These are phyloP conservation scores for Telfairia occidentalis DNA, from an alignment of 331 rosid genomes.

Conservation along the genomic window DNA sequence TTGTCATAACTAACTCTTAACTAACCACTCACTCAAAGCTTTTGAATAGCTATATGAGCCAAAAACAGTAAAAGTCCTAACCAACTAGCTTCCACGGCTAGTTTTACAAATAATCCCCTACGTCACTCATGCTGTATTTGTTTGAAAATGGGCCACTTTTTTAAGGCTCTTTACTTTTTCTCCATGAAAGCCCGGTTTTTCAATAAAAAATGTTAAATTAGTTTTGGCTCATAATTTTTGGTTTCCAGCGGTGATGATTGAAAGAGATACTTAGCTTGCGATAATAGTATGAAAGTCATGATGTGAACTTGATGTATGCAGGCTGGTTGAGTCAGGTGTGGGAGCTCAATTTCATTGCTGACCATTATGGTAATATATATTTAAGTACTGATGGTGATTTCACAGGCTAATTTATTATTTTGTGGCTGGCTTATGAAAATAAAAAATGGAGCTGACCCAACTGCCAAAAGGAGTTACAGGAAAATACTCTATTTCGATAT, in stretches of 20 bases:
- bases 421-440: neutral
- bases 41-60: no score
- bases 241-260: neutral
- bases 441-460: neutral
- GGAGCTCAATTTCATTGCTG: neutral
- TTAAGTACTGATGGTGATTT: neutral
- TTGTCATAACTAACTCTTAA: no score
- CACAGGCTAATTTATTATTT: neutral
- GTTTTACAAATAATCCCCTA: no score
- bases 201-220: neutral
- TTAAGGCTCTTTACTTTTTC: neutral
- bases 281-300: neutral
- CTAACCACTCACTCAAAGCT: no score
- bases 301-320: neutral
- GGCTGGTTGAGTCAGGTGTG: constrained; percentile 1
- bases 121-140: no score
- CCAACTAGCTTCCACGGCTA: no score
- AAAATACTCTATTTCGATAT: neutral
- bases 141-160: no score
- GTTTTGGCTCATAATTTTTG: neutral
- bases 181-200: neutral
- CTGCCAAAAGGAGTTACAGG: neutral
- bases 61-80: no score
- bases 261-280: neutral
- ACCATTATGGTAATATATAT: constrained; percentile 4